Conservation (phyloP, 2,329 filamentous ascomycete genomes). For the Hymenoscyphus occultus region DNA sequence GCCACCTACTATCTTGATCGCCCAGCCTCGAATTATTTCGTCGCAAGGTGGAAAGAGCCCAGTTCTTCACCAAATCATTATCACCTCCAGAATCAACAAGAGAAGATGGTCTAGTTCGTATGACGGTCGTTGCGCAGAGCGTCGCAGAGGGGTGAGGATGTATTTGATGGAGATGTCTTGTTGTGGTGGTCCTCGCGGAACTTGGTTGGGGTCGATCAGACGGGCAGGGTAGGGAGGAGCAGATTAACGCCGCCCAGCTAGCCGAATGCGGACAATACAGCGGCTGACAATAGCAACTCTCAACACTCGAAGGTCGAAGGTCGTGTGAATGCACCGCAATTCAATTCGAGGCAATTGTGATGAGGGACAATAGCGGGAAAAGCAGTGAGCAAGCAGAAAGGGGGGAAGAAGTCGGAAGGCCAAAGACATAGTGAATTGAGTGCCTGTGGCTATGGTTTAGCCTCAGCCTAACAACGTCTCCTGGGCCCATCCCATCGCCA, state of each 20-base stretch:
- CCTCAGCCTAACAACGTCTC: neutral
- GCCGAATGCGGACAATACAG: neutral
- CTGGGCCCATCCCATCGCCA: neutral
- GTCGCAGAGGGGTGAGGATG: conserved; percentile 7
- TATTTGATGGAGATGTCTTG: conserved; percentile 14
- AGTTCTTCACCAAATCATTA: conserved; percentile 19
- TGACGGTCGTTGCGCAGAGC: conserved; percentile 9
- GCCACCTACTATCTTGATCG: conserved; percentile 26
- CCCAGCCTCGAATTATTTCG: conserved; percentile 5
- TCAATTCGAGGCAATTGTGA: neutral
- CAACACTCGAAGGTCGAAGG: neutral
- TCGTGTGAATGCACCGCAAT: neutral
- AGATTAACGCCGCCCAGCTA: neutral
- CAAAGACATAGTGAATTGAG: neutral
- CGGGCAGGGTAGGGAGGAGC: neutral
- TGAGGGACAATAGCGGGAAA: neutral
- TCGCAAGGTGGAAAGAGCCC: conserved; percentile 12
- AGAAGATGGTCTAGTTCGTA: conserved; percentile 17
- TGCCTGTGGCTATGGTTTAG: neutral
- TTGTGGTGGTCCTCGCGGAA: neutral
- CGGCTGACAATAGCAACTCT: neutral
- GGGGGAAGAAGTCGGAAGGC: neutral
- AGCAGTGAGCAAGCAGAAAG: neutral
- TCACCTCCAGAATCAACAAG: conserved; percentile 15
- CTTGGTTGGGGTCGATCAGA: neutral